phyloP scores from a whole-genome alignment of 208 protist species.

The Novymonas esmeraldas region DNA sequence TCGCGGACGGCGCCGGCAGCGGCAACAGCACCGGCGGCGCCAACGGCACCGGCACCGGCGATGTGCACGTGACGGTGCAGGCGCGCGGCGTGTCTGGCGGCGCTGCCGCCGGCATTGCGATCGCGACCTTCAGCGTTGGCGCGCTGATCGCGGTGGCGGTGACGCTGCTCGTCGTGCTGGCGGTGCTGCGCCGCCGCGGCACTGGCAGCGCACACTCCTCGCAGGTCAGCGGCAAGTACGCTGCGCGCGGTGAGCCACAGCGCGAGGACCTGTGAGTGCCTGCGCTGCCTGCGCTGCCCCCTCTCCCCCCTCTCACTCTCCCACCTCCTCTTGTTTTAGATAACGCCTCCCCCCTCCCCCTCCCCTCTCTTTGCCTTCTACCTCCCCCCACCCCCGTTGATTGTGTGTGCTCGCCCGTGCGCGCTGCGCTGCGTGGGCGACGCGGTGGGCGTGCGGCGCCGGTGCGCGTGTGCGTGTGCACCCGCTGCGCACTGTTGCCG shows the following conservation, averaged over 20 bases:
- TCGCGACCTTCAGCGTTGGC: conserved; percentile 14
- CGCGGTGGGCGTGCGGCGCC: neutral
- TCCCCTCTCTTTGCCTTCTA: neutral
- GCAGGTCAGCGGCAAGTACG: neutral
- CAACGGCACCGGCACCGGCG: too few relatives aligned
- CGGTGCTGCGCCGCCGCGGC: conserved; percentile 4
- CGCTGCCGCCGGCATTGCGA: conserved; percentile 16
- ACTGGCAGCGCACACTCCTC: neutral
- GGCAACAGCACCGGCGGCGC: neutral
- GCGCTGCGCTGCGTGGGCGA: neutral
- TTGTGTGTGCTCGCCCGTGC: too few relatives aligned
- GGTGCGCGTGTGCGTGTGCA: conserved; percentile 4
- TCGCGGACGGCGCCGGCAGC: neutral
- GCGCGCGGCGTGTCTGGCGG: conserved; percentile 14
- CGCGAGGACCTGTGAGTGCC: neutral
- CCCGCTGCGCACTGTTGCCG: neutral
- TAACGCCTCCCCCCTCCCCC: neutral
- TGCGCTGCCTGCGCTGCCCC: neutral
- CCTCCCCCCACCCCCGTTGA: neutral
- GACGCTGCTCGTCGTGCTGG: conserved; percentile 7
- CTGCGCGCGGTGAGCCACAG: neutral
- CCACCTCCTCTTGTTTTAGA: neutral
- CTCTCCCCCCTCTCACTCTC: neutral
- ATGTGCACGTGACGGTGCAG: conserved; percentile 2
- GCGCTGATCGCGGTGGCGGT: neutral